Evolutionary conservation across 2,329 filamentous ascomycete genomes (phyloP).

Genomic region (Botryotinia convoluta): DNA sequence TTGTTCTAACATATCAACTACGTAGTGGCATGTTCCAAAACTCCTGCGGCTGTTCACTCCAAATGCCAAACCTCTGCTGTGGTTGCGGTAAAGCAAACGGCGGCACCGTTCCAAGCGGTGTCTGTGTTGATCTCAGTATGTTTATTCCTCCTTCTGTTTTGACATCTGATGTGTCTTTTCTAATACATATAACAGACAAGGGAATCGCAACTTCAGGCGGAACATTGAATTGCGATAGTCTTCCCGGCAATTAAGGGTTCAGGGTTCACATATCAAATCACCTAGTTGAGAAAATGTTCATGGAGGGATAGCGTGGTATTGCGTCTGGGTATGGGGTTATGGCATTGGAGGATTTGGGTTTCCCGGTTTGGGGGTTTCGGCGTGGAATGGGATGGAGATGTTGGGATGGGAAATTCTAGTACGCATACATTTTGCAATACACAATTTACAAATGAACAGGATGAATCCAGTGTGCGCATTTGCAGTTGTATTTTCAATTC

Average conservation of each 20-base stretch:
- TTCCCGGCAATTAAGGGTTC: background rate
- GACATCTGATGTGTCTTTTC: background rate
- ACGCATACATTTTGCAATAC: background rate
- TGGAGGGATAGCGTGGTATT: background rate
- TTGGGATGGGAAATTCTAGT: background rate
- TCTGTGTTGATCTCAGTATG: constrained; percentile 16
- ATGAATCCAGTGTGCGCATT: background rate
- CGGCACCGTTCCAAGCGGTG: background rate
- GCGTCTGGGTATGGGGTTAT: background rate
- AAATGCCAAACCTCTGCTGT: constrained; percentile 11
- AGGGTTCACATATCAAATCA: background rate
- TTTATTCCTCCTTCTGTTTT: background rate
- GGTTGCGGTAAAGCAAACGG: constrained; percentile 1
- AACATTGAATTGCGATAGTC: constrained; percentile 11
- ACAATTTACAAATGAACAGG: background rate
- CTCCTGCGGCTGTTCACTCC: constrained; percentile 10
- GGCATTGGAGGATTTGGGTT: background rate
- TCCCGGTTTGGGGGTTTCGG: background rate
- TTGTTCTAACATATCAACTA: background rate
- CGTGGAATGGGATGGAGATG: background rate
- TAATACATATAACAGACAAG: background rate
- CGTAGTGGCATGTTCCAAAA: constrained; percentile 17
- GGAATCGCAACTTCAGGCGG: constrained; percentile 3
- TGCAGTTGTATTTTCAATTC: background rate
- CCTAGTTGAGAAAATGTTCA: background rate